Evolutionary conservation across 2,329 filamentous ascomycete species (phyloP).

Genomic region (Fusarium gaditjirri): DNA sequence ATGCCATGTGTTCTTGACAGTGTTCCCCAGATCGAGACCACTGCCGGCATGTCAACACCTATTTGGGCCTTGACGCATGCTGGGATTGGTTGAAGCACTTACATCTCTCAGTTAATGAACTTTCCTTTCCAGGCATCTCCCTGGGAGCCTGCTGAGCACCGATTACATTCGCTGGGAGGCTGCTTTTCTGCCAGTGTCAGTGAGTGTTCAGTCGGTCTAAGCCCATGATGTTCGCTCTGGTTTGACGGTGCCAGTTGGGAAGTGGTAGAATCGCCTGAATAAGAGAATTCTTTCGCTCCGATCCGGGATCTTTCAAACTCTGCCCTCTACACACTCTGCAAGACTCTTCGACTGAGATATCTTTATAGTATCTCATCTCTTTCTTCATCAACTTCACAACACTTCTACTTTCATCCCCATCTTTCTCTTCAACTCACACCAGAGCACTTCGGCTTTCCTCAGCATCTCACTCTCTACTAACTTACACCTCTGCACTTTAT

Average conservation of each 20-base stretch:
- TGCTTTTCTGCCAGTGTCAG: fast-evolving
- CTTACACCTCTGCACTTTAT: not conserved
- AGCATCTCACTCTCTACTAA: not conserved
- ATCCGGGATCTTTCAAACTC: fast-evolving
- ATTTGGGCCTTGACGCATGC: too few relatives aligned
- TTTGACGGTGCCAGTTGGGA: not conserved
- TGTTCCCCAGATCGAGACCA: not conserved
- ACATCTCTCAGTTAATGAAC: not conserved
- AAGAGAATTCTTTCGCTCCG: not conserved
- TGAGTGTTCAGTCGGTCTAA: not conserved
- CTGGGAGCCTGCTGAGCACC: not conserved
- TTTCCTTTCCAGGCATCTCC: not conserved
- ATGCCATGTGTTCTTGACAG: not conserved
- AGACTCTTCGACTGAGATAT: not conserved
- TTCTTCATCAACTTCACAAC: not conserved
- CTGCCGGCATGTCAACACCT: not conserved
- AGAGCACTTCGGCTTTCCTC: not conserved
- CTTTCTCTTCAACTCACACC: not conserved
- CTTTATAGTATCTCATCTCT: fast-evolving
- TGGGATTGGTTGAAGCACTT: not conserved
- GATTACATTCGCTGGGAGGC: fast-evolving
- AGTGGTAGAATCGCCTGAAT: too few relatives aligned
- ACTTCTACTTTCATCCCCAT: not conserved
- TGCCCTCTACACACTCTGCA: not conserved
- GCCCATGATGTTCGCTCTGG: not conserved